These are phyloP conservation scores for Euphorbia lathyris DNA, from an alignment of 345 rosid species.

Conservation along the genomic window DNA sequence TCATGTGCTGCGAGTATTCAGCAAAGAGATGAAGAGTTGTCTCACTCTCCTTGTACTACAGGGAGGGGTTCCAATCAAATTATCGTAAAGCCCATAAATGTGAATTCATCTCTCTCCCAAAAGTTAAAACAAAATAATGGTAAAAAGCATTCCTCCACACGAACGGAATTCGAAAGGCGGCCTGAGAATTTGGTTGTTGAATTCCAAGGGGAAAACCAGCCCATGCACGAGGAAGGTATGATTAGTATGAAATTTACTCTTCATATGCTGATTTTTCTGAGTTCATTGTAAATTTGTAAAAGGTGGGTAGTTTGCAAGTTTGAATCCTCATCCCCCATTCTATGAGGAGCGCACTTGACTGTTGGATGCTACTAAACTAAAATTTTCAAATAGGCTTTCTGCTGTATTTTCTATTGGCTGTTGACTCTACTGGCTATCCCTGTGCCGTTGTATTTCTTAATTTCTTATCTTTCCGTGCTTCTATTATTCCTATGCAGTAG, in stretches of 20 bases:
- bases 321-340: not conserved
- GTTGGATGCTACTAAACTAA: not conserved
- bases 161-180: conserved; percentile 14
- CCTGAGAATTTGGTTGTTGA: conserved; percentile 28
- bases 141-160: conserved; percentile 23
- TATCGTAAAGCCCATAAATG: conserved; percentile 21
- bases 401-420: not conserved
- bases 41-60: conserved; percentile 27
- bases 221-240: conserved; percentile 38
- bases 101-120: conserved; percentile 8
- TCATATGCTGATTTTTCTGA: not conserved
- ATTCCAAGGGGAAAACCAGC: conserved; percentile 41
- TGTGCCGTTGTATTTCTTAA: not conserved
- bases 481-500: conserved; percentile 28
- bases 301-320: not conserved
- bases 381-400: not conserved
- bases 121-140: conserved; percentile 18
- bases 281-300: too few species aligned
- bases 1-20: conserved; percentile 30
- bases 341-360: too few species aligned
- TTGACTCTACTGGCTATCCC: not conserved
- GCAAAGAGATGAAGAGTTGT: conserved; percentile 27
- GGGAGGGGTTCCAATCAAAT: conserved; percentile 40
- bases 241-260: not conserved
- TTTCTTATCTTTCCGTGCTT: conserved; percentile 4